phyloP scores from a whole-genome alignment of 176 grass and related monocot species.

The Phragmites australis region DNA sequence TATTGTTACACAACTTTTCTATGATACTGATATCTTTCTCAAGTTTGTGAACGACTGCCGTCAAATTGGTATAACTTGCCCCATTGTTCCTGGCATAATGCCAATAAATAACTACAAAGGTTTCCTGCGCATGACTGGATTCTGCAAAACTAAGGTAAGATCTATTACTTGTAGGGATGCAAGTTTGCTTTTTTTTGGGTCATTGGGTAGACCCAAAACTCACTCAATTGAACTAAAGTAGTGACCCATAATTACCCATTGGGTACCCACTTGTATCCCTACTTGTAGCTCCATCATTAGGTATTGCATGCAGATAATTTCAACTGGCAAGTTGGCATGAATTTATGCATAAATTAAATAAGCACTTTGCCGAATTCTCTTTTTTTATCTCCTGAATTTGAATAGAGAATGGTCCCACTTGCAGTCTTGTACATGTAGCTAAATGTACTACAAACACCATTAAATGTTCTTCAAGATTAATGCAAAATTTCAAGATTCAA shows the following conservation, averaged over 20 bases:
- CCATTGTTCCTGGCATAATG: constrained; percentile 96
- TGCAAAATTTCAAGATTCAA: not conserved
- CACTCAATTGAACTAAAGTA: too few relatives aligned
- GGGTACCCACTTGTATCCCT: too few relatives aligned
- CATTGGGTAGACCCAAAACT: too few relatives aligned
- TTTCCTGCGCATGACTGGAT: constrained; percentile 80
- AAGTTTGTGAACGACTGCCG: constrained; percentile 91
- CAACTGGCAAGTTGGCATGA: not conserved
- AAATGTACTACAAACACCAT: not conserved
- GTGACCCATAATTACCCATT: too few relatives aligned
- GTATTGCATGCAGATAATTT: constrained; percentile 25
- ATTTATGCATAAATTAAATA: constrained; percentile 11
- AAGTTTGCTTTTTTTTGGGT: too few relatives aligned
- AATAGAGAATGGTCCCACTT: not conserved
- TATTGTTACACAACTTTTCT: constrained; percentile 86
- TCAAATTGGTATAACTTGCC: constrained; percentile 86
- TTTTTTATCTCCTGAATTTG: constrained; percentile 15
- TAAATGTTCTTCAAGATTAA: not conserved
- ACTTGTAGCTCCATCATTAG: constrained; percentile 7
- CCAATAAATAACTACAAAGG: constrained; percentile 91
- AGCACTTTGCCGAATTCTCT: not conserved
- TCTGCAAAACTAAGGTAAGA: constrained; percentile 87
- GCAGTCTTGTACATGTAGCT: not conserved
- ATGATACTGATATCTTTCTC: constrained; percentile 84
- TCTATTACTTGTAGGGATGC: constrained; percentile 6